These are phyloP conservation scores for Pontederia paniculata DNA, from an alignment of 176 grass and related monocot genomes.

Conservation along the genomic window DNA sequence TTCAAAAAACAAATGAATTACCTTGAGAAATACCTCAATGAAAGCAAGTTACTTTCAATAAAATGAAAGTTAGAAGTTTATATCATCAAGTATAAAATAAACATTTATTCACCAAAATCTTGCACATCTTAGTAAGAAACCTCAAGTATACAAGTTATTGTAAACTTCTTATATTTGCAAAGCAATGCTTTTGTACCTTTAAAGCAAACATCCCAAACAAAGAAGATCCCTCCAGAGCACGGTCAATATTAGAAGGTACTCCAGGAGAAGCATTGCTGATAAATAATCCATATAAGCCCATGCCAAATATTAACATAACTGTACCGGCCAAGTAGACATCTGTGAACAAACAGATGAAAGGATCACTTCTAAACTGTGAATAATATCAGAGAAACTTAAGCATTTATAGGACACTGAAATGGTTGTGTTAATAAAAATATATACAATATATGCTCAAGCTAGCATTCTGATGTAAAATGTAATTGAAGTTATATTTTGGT, in stretches of 20 bases:
- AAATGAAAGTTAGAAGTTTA: no score
- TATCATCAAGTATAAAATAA: no score
- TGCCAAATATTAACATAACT: slow-evolving; percentile 94
- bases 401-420: no score
- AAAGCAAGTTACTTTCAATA: no score
- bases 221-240: slow-evolving; percentile 65
- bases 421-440: no score
- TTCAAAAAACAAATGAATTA: no score
- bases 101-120: no score
- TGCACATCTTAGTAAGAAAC: no score
- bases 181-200: slow-evolving; percentile 35
- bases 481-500: no score
- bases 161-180: neutral
- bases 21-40: no score
- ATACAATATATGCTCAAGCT: no score
- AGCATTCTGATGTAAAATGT: no score
- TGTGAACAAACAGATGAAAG: slow-evolving; percentile 21
- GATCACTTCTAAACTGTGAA: slow-evolving; percentile 12
- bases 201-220: slow-evolving; percentile 96
- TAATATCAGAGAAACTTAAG: neutral
- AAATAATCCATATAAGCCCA: slow-evolving; percentile 92
- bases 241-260: slow-evolving; percentile 38
- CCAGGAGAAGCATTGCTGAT: slow-evolving; percentile 59
- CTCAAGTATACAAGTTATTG: neutral
- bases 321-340: slow-evolving; percentile 98